phyloP scores from a whole-genome alignment of 805 yeast genomes.

The Candida xiaguanensis region DNA sequence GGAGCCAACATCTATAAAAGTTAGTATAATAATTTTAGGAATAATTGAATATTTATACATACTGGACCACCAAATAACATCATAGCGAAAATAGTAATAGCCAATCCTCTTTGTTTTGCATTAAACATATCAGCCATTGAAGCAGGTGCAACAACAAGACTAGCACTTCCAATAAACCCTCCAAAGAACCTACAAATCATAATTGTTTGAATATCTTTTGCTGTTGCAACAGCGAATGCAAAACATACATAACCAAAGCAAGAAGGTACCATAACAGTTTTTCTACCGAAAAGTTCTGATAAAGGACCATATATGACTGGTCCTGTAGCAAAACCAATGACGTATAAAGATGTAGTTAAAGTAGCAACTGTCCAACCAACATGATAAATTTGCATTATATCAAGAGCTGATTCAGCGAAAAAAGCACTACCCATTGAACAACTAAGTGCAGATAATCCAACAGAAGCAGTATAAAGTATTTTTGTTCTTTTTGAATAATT shows the following conservation, averaged over 20 bases:
- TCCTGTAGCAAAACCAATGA: slow-evolving; percentile 91
- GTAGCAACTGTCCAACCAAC: slow-evolving; percentile 69
- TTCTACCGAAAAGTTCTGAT: slow-evolving; percentile 34
- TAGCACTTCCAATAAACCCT: slow-evolving; percentile 81
- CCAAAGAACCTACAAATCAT: slow-evolving; percentile 75
- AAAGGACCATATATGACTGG: slow-evolving; percentile 74
- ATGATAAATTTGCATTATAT: slow-evolving; percentile 45
- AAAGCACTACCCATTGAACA: slow-evolving; percentile 82
- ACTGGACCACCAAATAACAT: slow-evolving; percentile 73
- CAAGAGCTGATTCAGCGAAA: slow-evolving; percentile 59
- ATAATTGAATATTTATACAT: neutral
- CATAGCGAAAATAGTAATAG: slow-evolving; percentile 66
- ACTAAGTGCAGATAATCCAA: slow-evolving; percentile 31
- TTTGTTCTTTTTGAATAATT: slow-evolving; percentile 55
- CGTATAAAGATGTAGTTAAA: slow-evolving; percentile 74
- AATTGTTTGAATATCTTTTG: slow-evolving; percentile 73
- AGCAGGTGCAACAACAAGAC: slow-evolving; percentile 73
- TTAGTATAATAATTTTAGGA: neutral
- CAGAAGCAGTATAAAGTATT: slow-evolving; percentile 20
- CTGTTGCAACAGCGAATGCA: slow-evolving; percentile 67
- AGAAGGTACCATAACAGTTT: slow-evolving; percentile 42
- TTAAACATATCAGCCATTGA: slow-evolving; percentile 74
- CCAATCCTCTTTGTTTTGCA: slow-evolving; percentile 66
- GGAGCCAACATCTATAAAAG: slow-evolving; percentile 58
- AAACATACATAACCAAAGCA: slow-evolving; percentile 35